These are phyloP conservation scores for Exophiala viscosa DNA, from an alignment of 2,329 filamentous ascomycete species.

Conservation along the genomic window DNA sequence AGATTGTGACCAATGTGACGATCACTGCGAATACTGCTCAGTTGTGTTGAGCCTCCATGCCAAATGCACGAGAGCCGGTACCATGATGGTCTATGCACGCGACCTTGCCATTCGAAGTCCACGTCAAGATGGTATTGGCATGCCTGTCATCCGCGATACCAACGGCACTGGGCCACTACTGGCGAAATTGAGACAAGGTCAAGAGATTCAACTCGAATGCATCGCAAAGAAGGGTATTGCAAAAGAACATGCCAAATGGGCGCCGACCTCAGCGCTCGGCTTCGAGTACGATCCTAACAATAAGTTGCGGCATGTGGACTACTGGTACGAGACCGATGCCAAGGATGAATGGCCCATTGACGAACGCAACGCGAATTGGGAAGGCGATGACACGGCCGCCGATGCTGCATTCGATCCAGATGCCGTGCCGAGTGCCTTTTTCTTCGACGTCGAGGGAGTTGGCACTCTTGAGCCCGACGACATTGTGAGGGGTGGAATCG, in stretches of 20 bases:
- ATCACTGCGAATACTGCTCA: slow-evolving; percentile 88
- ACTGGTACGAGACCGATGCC: slow-evolving; percentile 90
- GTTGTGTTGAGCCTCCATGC: slow-evolving; percentile 81
- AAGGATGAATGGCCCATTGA: slow-evolving; percentile 71
- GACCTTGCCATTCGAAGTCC: slow-evolving; percentile 72
- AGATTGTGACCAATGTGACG: slow-evolving; percentile 87
- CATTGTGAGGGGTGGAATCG: slow-evolving; percentile 84
- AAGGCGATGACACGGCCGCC: slow-evolving; percentile 75
- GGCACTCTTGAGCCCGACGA: slow-evolving; percentile 85
- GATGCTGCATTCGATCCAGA: slow-evolving; percentile 90
- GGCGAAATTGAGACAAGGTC: slow-evolving; percentile 81
- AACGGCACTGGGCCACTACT: slow-evolving; percentile 80
- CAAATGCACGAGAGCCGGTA: slow-evolving; percentile 64
- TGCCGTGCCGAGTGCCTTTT: slow-evolving; percentile 78
- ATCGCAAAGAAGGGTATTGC: slow-evolving; percentile 98
- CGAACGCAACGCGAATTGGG: slow-evolving; percentile 60
- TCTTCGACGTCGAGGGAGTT: slow-evolving; percentile 86
- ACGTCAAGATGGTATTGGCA: slow-evolving; percentile 72
- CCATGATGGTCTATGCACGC: slow-evolving; percentile 91
- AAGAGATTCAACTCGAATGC: slow-evolving; percentile 85
- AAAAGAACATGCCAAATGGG: slow-evolving; percentile 99
- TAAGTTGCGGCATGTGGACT: slow-evolving; percentile 83
- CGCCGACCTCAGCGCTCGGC: slow-evolving; percentile 82
- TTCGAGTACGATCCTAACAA: slow-evolving; percentile 99
- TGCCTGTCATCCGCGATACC: slow-evolving; percentile 77